Evolutionary conservation across 352 stramenopile species (phyloP), one percentile per base, ranked within the genome.

Genomic region (Phytophthora colocasiae): DNA sequence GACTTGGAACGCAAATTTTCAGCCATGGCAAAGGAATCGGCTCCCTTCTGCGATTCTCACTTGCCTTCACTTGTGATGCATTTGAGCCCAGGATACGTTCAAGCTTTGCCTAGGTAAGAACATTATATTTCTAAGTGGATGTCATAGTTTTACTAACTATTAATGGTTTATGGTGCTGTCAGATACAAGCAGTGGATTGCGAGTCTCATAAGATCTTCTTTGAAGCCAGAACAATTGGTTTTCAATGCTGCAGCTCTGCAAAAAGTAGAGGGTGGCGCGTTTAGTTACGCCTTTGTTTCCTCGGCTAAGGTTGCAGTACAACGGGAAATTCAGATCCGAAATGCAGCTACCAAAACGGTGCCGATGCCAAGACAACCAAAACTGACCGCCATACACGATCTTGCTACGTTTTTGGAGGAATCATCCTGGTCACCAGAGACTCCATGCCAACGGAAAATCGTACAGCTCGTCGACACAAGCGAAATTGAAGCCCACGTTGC

Each of bases 261-360:
- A 32, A 48, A 53, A 6, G 68, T 72, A 1, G 64, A 58, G 6
- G 58, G 69, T 6, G 77, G 81, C 12, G 70, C 78, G 3, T 92
- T 85, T 61, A 81, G 81, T 50, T 87, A 84, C 43, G 72, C 73
- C 9, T 90, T 90, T 41, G 44, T 66, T 26, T 69, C 81, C 9
- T 89, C 83, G 0, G 76, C 76, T 2, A 77, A 71, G 22, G 43
- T 47, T 40, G 47, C 52, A 12, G 48, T 78, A 14, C 55, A 22
- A 38, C 57, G 45, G 22, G 40, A 64, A 14, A 27, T 54, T 9
- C 26, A 61, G 36, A n/a, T 2, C 39, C 32, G 17, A 24, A 43
- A 31, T 17, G 22, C 44, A 4, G 48, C 1, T 7, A 17, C 44
- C 7, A 47, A 39, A n/a, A 1, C 22, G 22, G 22, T 22, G 22